These are phyloP conservation scores for Mycena olivaceomarginata DNA, from an alignment of 768 basidiomycete species.

Conservation along the genomic window DNA sequence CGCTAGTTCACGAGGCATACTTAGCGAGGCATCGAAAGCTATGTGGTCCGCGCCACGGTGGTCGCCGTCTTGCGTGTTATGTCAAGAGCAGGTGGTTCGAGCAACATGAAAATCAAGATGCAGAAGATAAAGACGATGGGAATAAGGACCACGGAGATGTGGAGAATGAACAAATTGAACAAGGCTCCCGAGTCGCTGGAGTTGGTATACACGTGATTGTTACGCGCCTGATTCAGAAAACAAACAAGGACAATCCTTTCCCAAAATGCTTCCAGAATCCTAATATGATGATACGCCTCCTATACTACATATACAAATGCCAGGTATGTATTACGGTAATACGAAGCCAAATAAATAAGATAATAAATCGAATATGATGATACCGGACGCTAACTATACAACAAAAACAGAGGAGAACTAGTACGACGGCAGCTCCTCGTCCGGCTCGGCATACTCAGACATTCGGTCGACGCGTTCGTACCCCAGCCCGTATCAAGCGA, in stretches of 20 bases:
- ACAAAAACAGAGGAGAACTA: constrained; percentile 7
- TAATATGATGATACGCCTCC: no score
- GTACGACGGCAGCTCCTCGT: constrained; percentile 42
- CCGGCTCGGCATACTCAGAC: constrained; percentile 42
- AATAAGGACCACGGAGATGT: no score
- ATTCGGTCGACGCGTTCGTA: constrained; percentile 39
- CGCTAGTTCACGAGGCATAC: no score
- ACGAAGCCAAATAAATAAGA: constrained; percentile 26
- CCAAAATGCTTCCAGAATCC: background rate
- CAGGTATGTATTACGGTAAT: constrained; percentile 22
- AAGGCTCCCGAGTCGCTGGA: no score
- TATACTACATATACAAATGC: constrained; percentile 19
- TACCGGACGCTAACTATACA: background rate
- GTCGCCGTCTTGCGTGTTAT: no score
- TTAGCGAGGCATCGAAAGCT: no score
- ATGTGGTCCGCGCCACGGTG: no score
- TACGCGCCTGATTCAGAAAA: background rate
- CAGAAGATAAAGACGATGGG: no score
- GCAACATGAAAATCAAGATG: no score
- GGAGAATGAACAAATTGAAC: no score
- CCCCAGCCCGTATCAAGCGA: constrained; percentile 35
- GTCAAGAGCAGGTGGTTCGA: no score
- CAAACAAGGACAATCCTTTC: background rate
- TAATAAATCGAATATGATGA: background rate
- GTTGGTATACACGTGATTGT: no score